These are phyloP conservation scores for Waltiozyma sp. DNA, from an alignment of 1,139 yeast genomes.

Conservation along the genomic window DNA sequence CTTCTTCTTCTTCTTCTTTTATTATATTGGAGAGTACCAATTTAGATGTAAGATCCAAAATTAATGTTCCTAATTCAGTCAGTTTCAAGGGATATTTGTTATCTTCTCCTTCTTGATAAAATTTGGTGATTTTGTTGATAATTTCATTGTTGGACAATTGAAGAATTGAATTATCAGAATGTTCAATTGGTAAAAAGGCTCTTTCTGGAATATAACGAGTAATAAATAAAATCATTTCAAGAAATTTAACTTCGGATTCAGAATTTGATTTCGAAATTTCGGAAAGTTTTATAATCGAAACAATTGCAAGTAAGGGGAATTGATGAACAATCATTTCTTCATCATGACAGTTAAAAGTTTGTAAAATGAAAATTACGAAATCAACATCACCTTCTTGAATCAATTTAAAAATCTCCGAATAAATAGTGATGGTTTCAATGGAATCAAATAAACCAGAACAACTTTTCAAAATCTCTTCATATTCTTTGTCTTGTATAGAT, in stretches of 20 bases:
- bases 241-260: conserved; percentile 16
- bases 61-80: conserved; percentile 32
- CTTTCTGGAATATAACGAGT: conserved; percentile 46
- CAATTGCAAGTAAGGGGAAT: conserved; percentile 56
- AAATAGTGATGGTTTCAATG: conserved; percentile 67
- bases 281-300: conserved; percentile 24
- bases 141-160: conserved; percentile 15
- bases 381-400: conserved; percentile 25
- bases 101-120: conserved; percentile 22
- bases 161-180: conserved; percentile 16
- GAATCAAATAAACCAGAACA: conserved; percentile 73
- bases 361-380: conserved; percentile 47
- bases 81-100: conserved; percentile 31
- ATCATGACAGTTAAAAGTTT: conserved; percentile 63
- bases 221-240: conserved; percentile 29
- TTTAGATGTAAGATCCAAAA: conserved; percentile 27
- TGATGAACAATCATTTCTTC: conserved; percentile 78
- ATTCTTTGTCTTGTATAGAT: conserved; percentile 11
- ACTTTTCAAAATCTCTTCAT: conserved; percentile 38
- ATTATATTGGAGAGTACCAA: conserved; percentile 25
- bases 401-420: conserved; percentile 49
- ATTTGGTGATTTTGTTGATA: conserved; percentile 20
- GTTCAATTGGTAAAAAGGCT: conserved; percentile 39
- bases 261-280: neutral
- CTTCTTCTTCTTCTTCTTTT: too few relatives aligned